Base-by-base conservation (phyloP, 306 rosid species). In the Vigna reflexopilosa region DNA sequence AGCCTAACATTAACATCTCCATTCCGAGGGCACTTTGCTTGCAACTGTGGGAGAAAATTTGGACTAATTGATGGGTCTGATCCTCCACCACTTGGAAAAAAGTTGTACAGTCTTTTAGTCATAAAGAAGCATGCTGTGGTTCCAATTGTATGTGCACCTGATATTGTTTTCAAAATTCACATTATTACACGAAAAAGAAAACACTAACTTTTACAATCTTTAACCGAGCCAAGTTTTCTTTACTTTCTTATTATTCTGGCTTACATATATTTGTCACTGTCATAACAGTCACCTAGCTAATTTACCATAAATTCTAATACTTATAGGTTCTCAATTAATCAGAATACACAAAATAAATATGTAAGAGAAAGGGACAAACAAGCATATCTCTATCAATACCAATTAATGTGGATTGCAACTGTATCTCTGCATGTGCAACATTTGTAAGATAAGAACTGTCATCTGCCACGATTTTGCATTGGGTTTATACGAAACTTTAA, bases 131-230 rank as follows among this genome's bases (percentile, higher is more conserved):
- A 94, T 2, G 98, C 97, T 6, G 98, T 94, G 19, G 92, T 90
- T 74, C 98, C 98, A 70, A 94, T 89, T 67, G 98, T 90, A 73
- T 94, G 98, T 2, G 98, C 96, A 73, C 90, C 98, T 94, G 86
- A 58, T 45, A 38, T 56, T 44, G 50, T 36, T 45, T 45, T 42
- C 13, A 42, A 42, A 42, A 42, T 2, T 9, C 47, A 42, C 47
- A 40, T 9, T 42, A 9, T 9, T 42, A 9, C 47, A 42, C 10
- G 4, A 9, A 42, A 9, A 42, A 42, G 0, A 40, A 40, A 40
- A 40, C 45, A 7, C 9, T 8, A 40, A 8, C 45, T 40, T 40
- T 38, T 38, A 7, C 9, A 38, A 40, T 7, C 45, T 8, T 40
- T 40, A 40, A 40, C 45, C 45, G 9, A 8, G 2, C 3, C 11